Evolutionary conservation across 306 rosid species (phyloP).

Genomic region (Lathyrus sativus): DNA sequence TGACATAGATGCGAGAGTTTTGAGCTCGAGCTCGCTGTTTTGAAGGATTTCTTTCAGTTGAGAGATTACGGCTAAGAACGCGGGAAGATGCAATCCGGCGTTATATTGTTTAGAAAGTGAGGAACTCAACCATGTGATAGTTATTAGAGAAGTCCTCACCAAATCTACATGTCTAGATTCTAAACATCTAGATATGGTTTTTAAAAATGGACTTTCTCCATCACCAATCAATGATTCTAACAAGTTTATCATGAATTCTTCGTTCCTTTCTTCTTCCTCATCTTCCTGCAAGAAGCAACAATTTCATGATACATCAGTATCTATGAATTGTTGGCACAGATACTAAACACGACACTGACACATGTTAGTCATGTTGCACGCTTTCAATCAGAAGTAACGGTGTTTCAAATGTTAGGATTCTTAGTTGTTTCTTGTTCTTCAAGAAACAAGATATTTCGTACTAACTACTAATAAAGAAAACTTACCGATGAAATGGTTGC

Average conservation of each 20-base stretch:
- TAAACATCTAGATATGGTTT: conserved; percentile 55
- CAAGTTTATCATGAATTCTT: conserved; percentile 60
- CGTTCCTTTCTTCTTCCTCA: conserved; percentile 44
- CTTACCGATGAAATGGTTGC: conserved; percentile 47
- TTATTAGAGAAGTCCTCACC: conserved; percentile 54
- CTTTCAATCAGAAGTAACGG: no score
- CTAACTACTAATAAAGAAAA: conserved; percentile 3
- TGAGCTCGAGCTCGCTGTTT: conserved; percentile 57
- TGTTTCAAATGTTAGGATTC: neutral
- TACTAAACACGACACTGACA: neutral
- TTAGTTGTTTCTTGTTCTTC: neutral
- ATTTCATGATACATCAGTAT: neutral
- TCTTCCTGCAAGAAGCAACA: conserved; percentile 47
- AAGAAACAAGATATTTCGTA: conserved; percentile 3
- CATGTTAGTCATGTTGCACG: no score
- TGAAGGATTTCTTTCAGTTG: conserved; percentile 53
- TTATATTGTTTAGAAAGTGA: conserved; percentile 46
- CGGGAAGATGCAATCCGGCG: conserved; percentile 57
- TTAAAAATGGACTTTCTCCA: conserved; percentile 64
- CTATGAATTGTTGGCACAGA: neutral
- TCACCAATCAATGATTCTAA: conserved; percentile 52
- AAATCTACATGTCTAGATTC: conserved; percentile 54
- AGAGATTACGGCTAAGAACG: conserved; percentile 55
- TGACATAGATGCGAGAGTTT: conserved; percentile 67
- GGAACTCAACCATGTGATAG: conserved; percentile 74